Conservation (phyloP, 768 basidiomycete species). For the Rhodotorula babjevae region DNA sequence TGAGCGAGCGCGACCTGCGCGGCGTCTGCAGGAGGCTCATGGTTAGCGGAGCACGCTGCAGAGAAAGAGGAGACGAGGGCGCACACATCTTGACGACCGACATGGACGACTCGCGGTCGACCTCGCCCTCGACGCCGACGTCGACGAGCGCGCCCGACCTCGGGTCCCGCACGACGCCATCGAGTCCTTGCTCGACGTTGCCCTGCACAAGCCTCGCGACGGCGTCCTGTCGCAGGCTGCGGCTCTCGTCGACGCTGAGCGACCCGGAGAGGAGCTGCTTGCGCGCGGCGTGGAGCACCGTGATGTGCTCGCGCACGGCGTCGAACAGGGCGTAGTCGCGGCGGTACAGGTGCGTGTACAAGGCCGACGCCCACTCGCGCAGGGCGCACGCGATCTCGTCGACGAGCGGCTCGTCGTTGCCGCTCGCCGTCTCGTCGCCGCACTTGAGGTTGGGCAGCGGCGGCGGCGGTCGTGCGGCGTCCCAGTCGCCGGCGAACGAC, state of each 20-base stretch:
- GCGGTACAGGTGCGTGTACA: slow-evolving; percentile 83
- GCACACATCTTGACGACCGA: slow-evolving; percentile 25
- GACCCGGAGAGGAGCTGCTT: slow-evolving; percentile 80
- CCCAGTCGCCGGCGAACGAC: background rate
- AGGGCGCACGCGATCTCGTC: slow-evolving; percentile 96
- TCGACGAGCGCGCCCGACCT: slow-evolving; percentile 87
- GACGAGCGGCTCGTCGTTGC: slow-evolving; percentile 77
- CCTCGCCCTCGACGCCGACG: slow-evolving; percentile 1
- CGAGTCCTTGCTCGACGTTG: slow-evolving; percentile 85
- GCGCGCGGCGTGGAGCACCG: slow-evolving; percentile 83
- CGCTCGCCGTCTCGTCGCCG: slow-evolving; percentile 85
- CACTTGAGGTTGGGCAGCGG: slow-evolving; percentile 91
- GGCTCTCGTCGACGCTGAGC: slow-evolving; percentile 77
- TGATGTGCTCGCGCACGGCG: slow-evolving; percentile 78
- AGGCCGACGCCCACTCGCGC: slow-evolving; percentile 88
- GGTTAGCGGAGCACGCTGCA: no score
- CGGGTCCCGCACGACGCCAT: slow-evolving; percentile 94
- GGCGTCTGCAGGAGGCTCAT: slow-evolving; percentile 49
- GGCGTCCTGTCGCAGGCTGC: slow-evolving; percentile 74
- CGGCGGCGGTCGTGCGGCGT: slow-evolving; percentile 64
- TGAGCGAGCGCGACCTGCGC: slow-evolving; percentile 71
- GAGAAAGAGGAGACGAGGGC: background rate
- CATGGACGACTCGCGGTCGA: slow-evolving; percentile 11
- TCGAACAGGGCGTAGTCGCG: slow-evolving; percentile 87
- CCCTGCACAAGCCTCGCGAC: slow-evolving; percentile 80